Evolutionary conservation across 345 rosid species (phyloP), one percentile per base, ranked within the genome.

Genomic region (Pistacia integerrima): DNA sequence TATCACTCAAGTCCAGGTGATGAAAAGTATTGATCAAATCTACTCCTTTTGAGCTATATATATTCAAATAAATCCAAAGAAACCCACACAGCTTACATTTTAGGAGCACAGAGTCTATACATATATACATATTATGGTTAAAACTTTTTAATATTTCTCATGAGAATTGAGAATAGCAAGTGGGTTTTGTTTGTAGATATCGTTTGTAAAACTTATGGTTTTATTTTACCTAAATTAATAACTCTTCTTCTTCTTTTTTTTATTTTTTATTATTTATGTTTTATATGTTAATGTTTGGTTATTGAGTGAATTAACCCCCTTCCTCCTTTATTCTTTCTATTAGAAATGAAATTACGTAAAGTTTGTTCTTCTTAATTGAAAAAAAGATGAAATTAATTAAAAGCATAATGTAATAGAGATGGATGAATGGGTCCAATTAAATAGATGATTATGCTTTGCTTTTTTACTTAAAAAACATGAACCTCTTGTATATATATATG

Each of bases 1-100:
- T 69, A 60, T 33, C 18, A 78, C 89, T 9, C 91, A 88, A 76
- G 89, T 90, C 5, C 82, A 90, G 85, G 93, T 85, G 73, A 88
- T 90, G 93, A 81, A 64, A 82, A 69, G 78, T 72, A 81, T 90
- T 41, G 87, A 81, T 28, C 77, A 86, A 75, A 56, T 82, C 73
- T 84, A 69, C 79, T 67, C 86, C 54, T 54, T 38, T 60, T 86
- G 82, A 85, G 72, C 8, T 41, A 41, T 41, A 41, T 18, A 48
- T 56, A 14, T 22, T n/a, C 14, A 51, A 57, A 38, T 51, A 54
- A 59, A 36, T 60, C 41, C 36, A 54, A 20, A 11, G 38, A 57
- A 54, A 54, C 57, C 16, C 2, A 13, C 16, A 4, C 55, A 51
- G 46, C 9, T 41, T 41, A 7, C 6, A 41, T 41, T 41, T 41